phyloP scores from a whole-genome alignment of 495 filamentous ascomycete genomes.

The Aspergillus carlsbadensis region DNA sequence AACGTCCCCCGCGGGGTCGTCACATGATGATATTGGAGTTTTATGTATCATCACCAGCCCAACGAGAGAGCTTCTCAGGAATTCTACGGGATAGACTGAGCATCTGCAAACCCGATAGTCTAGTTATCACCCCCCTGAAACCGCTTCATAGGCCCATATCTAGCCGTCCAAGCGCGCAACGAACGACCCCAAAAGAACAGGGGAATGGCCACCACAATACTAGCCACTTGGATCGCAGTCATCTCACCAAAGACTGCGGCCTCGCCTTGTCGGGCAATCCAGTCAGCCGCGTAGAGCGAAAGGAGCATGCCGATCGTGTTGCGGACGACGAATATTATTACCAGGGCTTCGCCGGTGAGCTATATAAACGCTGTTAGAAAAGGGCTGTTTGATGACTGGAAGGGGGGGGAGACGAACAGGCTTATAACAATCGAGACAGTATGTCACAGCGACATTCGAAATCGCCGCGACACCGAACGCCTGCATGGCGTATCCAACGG shows the following conservation, averaged over 20 bases:
- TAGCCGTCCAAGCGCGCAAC: constrained; percentile 20
- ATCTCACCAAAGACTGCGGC: constrained; percentile 32
- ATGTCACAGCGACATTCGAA: constrained; percentile 36
- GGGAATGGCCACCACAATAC: constrained; percentile 27
- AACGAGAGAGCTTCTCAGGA: too few species aligned
- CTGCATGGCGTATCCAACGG: constrained; percentile 36
- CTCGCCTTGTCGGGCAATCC: constrained; percentile 29
- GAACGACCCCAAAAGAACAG: constrained; percentile 25
- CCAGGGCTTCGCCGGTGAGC: constrained; percentile 31
- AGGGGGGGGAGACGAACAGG: constrained; percentile 16
- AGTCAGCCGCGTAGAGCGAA: constrained; percentile 29
- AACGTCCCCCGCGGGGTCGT: too few species aligned
- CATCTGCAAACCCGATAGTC: too few species aligned
- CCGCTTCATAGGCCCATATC: constrained; percentile 35
- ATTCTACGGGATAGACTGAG: too few species aligned
- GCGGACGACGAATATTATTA: constrained; percentile 34
- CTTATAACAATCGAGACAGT: constrained; percentile 32
- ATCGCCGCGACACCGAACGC: constrained; percentile 34
- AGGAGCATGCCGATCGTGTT: constrained; percentile 36
- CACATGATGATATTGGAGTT: too few species aligned
- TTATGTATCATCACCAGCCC: too few species aligned
- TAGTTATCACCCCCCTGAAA: constrained; percentile 3
- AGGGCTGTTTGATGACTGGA: background rate
- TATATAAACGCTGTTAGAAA: background rate
- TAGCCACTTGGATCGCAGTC: constrained; percentile 29